Evolutionary conservation across 805 yeast species (phyloP).

Genomic region (Candida arabinofermentans): DNA sequence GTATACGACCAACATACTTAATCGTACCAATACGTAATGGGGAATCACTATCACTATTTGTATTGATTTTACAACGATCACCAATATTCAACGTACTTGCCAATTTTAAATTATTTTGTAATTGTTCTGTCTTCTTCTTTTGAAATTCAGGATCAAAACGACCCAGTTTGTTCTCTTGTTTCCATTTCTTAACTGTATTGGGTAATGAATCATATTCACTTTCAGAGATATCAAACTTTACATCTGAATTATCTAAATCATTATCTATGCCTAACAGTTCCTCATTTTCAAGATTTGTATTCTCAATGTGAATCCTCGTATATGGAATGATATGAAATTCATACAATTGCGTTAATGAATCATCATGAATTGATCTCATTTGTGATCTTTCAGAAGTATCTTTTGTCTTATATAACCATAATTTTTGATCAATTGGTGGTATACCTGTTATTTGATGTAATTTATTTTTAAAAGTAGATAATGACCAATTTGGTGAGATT

Average conservation of each 20-base stretch:
- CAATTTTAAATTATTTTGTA: conserved; percentile 27
- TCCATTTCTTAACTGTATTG: background rate
- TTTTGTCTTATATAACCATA: conserved; percentile 41
- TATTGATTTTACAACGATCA: conserved; percentile 45
- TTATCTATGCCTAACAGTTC: conserved; percentile 31
- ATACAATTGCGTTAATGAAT: conserved; percentile 19
- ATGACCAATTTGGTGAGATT: conserved; percentile 58
- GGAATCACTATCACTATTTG: conserved; percentile 10
- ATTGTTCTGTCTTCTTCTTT: conserved; percentile 23
- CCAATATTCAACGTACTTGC: conserved; percentile 40
- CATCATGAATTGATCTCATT: conserved; percentile 16
- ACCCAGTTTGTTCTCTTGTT: conserved; percentile 55
- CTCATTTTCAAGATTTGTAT: conserved; percentile 46
- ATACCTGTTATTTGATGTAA: conserved; percentile 75
- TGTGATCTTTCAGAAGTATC: conserved; percentile 34
- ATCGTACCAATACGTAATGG: conserved; percentile 66
- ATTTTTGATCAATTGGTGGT: conserved; percentile 50
- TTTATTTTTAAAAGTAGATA: conserved; percentile 46
- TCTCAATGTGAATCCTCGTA: conserved; percentile 55
- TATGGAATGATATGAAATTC: conserved; percentile 32
- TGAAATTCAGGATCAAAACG: conserved; percentile 57
- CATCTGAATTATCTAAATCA: conserved; percentile 11
- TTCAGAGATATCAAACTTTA: conserved; percentile 7
- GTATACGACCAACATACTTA: conserved; percentile 63
- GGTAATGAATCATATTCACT: background rate